Base-by-base conservation (phyloP, 2,329 filamentous ascomycete species). In the Cryphonectria japonica region DNA sequence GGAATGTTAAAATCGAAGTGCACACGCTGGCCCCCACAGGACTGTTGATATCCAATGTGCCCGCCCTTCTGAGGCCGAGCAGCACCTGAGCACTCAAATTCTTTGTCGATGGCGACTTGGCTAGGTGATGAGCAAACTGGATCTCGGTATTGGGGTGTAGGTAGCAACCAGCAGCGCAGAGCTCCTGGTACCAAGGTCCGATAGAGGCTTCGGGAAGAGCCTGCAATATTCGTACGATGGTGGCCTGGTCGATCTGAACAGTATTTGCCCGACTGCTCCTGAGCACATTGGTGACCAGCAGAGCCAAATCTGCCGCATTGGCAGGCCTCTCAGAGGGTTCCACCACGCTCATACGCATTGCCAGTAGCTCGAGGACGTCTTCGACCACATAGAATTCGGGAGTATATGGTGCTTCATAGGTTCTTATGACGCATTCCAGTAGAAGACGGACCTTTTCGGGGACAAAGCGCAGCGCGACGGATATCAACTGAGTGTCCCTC, bases 1-100 rank as follows among this genome's bases (percentile, higher is more conserved):
- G 75, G 43, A 80, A 77, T 13, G 79, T 79, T n/a, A 94, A 81
- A 34, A 93, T 82, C 1, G 85, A 82, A 0, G 89, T 89, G 78
- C 89, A 90, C 11, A 87, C 82, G 74, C 86, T 88, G 34, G 84
- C 81, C 66, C 88, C 82, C 39, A 79, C 80, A 1, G 80, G 80
- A 14, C 79, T 79, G 69, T 87, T 86, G 70, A 87, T 80, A 66
- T 85, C 78, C n/a, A 83, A 78, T 0, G 80, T 78, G 6, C 80
- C 78, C 1, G 71, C 74, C 0, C 62, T 60, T 5, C 79, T 74
- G 14, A 85, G 74, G 11, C 74, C 76, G 19, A 82, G 78, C 6
- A 88, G 74, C 26, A 89, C 81, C 4, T 82, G 78, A 60, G 86
- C 81, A 0, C 87, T 81, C 13, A 76, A 41, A 22, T 75, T 72